A percentile compares a stretch with the other conserved stretches of the same genome.
These are phyloP conservation scores for Wickerhamiella azymoides DNA, from an alignment of 805 yeast species.

Conservation along the genomic window DNA sequence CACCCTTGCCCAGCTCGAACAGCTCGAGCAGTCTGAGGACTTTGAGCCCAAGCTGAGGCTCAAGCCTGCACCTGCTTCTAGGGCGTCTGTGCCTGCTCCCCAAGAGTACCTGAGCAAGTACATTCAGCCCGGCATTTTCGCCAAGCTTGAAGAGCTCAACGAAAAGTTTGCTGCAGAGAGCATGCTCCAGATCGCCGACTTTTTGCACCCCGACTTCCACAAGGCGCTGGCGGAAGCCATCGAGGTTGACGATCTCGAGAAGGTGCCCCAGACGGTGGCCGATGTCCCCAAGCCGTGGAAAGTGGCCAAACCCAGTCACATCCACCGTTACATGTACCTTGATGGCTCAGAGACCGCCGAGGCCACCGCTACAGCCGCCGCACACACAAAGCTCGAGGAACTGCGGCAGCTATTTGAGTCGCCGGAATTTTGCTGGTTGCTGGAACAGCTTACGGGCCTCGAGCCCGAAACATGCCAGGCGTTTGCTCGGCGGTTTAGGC, in stretches of 20 bases:
- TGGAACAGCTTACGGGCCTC: conserved; percentile 47
- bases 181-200: conserved; percentile 47
- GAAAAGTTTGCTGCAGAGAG: conserved; percentile 52
- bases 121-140: conserved; percentile 42
- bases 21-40: conserved; percentile 58
- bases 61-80: neutral
- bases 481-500: conserved; percentile 76
- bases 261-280: conserved; percentile 10
- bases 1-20: conserved; percentile 59
- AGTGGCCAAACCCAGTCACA: conserved; percentile 85
- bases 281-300: conserved; percentile 53
- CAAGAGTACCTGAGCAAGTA: conserved; percentile 36
- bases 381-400: conserved; percentile 31
- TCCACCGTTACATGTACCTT: conserved; percentile 71
- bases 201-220: conserved; percentile 47
- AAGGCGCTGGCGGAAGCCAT: conserved; percentile 32
- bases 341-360: conserved; percentile 31
- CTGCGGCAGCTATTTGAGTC: conserved; percentile 48
- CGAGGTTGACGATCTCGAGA: conserved; percentile 36
- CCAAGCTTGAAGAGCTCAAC: conserved; percentile 31
- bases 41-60: conserved; percentile 56
- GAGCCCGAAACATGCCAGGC: conserved; percentile 49
- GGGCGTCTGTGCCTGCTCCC: conserved; percentile 13
- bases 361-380: conserved; percentile 11
- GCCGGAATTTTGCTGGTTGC: conserved; percentile 53